Base-by-base conservation (phyloP, 2,329 filamentous ascomycete genomes). In the Beauveria sp. region DNA sequence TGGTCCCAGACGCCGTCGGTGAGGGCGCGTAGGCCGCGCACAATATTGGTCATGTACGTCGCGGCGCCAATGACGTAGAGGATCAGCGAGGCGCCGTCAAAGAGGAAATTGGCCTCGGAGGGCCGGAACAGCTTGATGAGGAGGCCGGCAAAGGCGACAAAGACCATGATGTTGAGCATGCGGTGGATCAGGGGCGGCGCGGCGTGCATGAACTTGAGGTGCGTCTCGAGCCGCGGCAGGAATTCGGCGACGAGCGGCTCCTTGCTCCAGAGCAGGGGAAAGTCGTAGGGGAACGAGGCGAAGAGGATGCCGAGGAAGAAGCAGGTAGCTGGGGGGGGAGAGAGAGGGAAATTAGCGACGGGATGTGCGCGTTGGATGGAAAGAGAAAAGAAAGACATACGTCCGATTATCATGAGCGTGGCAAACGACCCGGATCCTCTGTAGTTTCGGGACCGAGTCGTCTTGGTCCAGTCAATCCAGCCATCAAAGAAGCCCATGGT, bases 281-380 rank as follows among this genome's bases (percentile, higher is more conserved):
- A 94, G 80, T 96, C 94, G 81, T 97, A 99, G 64, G 94, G 92
- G 76, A 97, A 96, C 65, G 88, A 87, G 69, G 92, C 92, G 84
- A 97, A 99, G 76, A 99, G 88, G 75, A 97, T 92, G 69, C 94
- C 94, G 66, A 99, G 89, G 84, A 97, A 96, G 84, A 99, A 99
- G 76, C 91, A 96, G 66, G 90, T 92, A 65, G 89, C 89, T 92
- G 68, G 43, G 56, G 18, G 68, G 43, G 55, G 18, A 51, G 43
- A 57, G 54, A 55, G 24, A 66, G 59, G 47, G 30, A 37, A 24
- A 40, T 57, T 30, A 59, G 62, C 61, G 18, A 34, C 4, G 8
- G 16, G 24, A 4, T 18, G 41, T 59, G 55, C 10, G 53, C 43
- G 14, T 9, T 14, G 20, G 44, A 20, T 12, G 26, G 44, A 24